These are phyloP conservation scores for Russula dissimulans DNA, from an alignment of 768 basidiomycete genomes.

Conservation along the genomic window DNA sequence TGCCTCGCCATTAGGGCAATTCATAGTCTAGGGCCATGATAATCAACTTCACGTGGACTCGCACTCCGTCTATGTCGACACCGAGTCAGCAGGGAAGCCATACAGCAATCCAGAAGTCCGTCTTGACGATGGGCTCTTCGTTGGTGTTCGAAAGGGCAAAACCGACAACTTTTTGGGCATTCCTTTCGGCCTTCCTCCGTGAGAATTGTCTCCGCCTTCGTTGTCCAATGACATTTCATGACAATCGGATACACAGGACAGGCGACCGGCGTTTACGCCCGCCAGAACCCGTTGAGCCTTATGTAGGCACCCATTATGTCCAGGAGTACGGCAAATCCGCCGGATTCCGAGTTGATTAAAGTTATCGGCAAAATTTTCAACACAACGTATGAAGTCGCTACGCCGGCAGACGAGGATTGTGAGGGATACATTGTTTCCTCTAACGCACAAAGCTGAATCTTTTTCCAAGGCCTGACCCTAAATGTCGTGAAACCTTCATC, in stretches of 20 bases:
- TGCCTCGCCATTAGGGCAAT: background rate
- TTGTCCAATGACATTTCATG: no score
- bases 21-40: background rate
- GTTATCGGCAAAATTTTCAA: background rate
- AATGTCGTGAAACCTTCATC: constrained; percentile 21
- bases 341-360: background rate
- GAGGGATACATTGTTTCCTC: background rate
- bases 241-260: constrained; percentile 20
- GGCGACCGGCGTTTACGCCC: constrained; percentile 30
- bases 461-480: constrained; percentile 20
- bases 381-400: background rate
- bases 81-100: background rate
- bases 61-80: background rate
- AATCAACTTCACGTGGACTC: background rate
- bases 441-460: background rate
- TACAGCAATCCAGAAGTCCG: constrained; percentile 12
- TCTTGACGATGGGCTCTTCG: constrained; percentile 26
- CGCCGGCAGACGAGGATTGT: constrained; percentile 21
- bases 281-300: constrained; percentile 21
- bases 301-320: constrained; percentile 17
- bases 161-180: constrained; percentile 32
- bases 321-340: constrained; percentile 20
- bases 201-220: constrained; percentile 1
- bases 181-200: constrained; percentile 35
- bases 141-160: constrained; percentile 22